Evolutionary conservation across 495 filamentous ascomycete genomes (phyloP).

Genomic region (Rhypophila decipiens): DNA sequence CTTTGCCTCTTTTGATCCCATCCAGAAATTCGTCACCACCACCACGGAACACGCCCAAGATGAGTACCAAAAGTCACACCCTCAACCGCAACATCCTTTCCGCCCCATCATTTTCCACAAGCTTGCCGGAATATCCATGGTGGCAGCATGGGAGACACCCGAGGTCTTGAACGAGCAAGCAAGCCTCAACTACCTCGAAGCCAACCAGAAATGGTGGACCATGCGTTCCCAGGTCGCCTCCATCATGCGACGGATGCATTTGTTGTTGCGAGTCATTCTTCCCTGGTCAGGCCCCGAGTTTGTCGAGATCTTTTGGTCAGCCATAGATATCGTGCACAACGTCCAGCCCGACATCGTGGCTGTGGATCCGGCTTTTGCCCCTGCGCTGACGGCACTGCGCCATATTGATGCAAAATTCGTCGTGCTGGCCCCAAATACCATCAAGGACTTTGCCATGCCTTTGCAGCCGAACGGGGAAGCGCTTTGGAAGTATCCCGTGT

Average conservation of each 20-base stretch:
- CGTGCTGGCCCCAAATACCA: constrained; percentile 37
- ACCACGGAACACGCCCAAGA: constrained; percentile 18
- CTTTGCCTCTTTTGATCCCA: constrained; percentile 44
- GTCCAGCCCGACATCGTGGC: constrained; percentile 39
- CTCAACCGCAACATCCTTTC: too few relatives aligned
- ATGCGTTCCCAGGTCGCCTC: neutral
- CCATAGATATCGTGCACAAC: constrained; percentile 35
- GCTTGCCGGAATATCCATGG: constrained; percentile 37
- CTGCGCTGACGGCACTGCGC: constrained; percentile 44
- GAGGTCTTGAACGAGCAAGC: constrained; percentile 8
- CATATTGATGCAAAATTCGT: constrained; percentile 25
- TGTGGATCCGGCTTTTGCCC: constrained; percentile 45
- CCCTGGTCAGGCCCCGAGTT: constrained; percentile 46
- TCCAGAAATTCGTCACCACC: constrained; percentile 17
- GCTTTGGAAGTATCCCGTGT: constrained; percentile 34
- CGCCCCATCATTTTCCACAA: constrained; percentile 27
- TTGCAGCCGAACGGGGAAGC: constrained; percentile 27
- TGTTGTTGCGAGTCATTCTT: constrained; percentile 15
- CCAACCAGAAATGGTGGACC: neutral
- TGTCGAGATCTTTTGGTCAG: constrained; percentile 38
- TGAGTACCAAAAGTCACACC: constrained; percentile 19
- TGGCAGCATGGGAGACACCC: constrained; percentile 30
- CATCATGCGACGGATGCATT: constrained; percentile 20
- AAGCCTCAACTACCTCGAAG: neutral
- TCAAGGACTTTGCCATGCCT: constrained; percentile 28